Base-by-base conservation (phyloP, 257 asterid species). In the Solanum sparsipilum region DNA sequence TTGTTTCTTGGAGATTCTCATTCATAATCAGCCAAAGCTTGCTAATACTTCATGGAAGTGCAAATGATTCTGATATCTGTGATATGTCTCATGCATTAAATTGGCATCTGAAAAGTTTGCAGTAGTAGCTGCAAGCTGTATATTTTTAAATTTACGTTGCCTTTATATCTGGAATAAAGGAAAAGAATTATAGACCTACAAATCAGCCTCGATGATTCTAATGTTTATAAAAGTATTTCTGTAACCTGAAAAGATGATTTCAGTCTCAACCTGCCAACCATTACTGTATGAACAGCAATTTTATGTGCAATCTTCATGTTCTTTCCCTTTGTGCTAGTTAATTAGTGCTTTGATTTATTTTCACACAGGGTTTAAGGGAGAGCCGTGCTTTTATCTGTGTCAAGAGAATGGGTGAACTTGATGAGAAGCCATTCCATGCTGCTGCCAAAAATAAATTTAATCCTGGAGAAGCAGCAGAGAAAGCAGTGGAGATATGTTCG, bases 321-420 rank as follows among this genome's bases (percentile, higher is more conserved):
- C 68, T 81, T 16, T 81, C 68, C 67, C 68, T 46, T 81, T 82
- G 4, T 29, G 10, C 41, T 29, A 48, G 85, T 10, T 82, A 29
- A 48, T 48, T 46, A 31, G 39, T 29, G 29, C 86, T 82, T 74
- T 48, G 31, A 16, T 16, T 82, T 52, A 10, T 79, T 84, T 16
- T 38, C 15, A 31, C 35, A 48, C 84, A 90, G 92, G 72, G 84
- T 36, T 65, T 88, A 83, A 88, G 20, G 36, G 88, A 29, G 21
- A 46, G 46, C 12, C 13, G 36, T 84, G 67, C 74, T 23, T n/a
- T 6, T 48, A 71, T 90, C 36, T 86, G 90, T 7, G 86, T 90
- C 82, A 90, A 90, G 90, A 84, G 90, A 86, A 87, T 90, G 87
- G 91, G 92, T 12, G 91, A 87, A 36, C 65, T 90, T 46, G 81